Conservation (phyloP, 108 stramenopile genomes). For the Craspedostauros australis region DNA sequence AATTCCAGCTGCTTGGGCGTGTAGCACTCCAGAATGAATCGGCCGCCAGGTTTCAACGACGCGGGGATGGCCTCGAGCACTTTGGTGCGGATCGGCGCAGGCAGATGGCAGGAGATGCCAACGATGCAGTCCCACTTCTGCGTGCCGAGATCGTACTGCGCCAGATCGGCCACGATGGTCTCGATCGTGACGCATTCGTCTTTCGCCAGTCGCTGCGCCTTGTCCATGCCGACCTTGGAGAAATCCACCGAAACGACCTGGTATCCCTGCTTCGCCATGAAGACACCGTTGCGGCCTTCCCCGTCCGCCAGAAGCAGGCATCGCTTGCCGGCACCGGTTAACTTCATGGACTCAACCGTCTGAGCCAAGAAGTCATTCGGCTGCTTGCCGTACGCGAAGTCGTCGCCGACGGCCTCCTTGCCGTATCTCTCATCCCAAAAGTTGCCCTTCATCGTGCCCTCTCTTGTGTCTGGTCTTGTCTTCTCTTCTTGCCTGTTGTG, state of each 20-base stretch:
- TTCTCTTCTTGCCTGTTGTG: too few species aligned
- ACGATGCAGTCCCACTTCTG: constrained; percentile 45
- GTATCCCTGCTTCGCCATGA: constrained; percentile 33
- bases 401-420: constrained; percentile 1
- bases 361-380: constrained; percentile 43
- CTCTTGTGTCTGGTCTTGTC: too few species aligned
- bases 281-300: constrained; percentile 48
- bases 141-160: constrained; percentile 28
- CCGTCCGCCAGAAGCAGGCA: constrained; percentile 46
- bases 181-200: constrained; percentile 17
- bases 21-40: constrained; percentile 37
- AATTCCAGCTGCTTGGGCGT: constrained; percentile 44
- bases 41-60: constrained; percentile 37
- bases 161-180: constrained; percentile 34
- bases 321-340: constrained; percentile 2
- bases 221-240: constrained; percentile 33
- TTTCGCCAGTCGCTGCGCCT: constrained; percentile 30
- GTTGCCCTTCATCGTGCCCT: not conserved
- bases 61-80: constrained; percentile 23
- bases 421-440: constrained; percentile 42
- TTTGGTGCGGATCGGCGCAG: constrained; percentile 25
- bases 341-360: constrained; percentile 2
- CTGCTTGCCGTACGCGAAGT: constrained; percentile 42
- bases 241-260: constrained; percentile 35
- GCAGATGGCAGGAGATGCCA: constrained; percentile 46